Conservation (phyloP, 2,329 filamentous ascomycete genomes). For the Bipolaris oryzae region DNA sequence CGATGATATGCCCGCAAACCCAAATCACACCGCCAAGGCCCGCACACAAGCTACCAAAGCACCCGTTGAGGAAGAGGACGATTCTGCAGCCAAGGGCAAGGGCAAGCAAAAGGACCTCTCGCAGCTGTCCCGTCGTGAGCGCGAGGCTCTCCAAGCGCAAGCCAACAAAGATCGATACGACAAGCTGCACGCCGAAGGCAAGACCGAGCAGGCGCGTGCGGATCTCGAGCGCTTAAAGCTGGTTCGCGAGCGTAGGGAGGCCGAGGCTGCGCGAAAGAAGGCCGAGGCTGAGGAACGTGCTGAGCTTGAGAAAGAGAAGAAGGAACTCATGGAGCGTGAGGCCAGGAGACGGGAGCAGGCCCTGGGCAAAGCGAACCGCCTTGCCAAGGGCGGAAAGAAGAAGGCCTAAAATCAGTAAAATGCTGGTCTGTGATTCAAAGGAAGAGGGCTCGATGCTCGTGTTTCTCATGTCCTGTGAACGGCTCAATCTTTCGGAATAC, state of each 20-base stretch:
- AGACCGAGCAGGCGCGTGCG: conserved; percentile 92
- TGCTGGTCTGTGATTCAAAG: neutral
- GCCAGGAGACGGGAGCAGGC: conserved; percentile 56
- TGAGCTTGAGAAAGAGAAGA: conserved; percentile 62
- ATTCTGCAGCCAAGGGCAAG: conserved; percentile 63
- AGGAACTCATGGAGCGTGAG: conserved; percentile 55
- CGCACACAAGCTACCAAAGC: conserved; percentile 69
- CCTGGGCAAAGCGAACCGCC: conserved; percentile 53
- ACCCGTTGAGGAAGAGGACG: conserved; percentile 49
- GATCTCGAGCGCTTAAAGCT: conserved; percentile 83
- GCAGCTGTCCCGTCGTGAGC: conserved; percentile 70
- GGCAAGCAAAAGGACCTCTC: conserved; percentile 58
- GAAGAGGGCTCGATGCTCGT: neutral
- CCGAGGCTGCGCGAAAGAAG: conserved; percentile 81
- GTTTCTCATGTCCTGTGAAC: conserved; percentile 23
- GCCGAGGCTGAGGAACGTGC: conserved; percentile 63
- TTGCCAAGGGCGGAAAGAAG: conserved; percentile 50
- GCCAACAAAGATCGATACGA: conserved; percentile 89
- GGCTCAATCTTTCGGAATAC: conserved; percentile 7
- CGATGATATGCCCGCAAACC: conserved; percentile 80
- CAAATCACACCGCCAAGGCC: conserved; percentile 76
- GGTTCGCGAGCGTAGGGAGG: conserved; percentile 84
- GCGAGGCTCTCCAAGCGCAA: conserved; percentile 82
- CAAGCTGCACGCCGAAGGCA: conserved; percentile 90
- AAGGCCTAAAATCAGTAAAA: conserved; percentile 25